Conservation (phyloP, 495 filamentous ascomycete species). For the Lepidopterella palustris region DNA sequence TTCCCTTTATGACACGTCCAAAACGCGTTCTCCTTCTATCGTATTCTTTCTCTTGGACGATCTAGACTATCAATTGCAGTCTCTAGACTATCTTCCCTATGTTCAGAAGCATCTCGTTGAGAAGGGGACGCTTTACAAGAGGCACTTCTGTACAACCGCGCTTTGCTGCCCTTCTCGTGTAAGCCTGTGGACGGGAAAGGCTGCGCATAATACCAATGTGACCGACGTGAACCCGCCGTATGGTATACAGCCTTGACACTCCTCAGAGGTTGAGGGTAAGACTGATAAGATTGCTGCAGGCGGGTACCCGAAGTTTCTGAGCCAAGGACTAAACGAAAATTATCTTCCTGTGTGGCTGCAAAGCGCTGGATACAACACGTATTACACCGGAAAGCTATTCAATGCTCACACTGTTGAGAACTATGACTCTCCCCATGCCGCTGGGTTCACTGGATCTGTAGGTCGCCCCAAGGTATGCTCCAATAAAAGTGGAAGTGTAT, state of each 20-base stretch:
- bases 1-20: no score
- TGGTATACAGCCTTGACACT: conserved; percentile 11
- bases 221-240: conserved; percentile 57
- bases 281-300: conserved; percentile 31
- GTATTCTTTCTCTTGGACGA: conserved; percentile 36
- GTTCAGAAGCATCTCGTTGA: conserved; percentile 31
- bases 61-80: conserved; percentile 33
- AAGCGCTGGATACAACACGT: conserved; percentile 62
- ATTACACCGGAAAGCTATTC: conserved; percentile 68
- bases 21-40: no score
- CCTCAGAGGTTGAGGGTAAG: not conserved
- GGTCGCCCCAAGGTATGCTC: not conserved
- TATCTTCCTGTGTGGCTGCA: conserved; percentile 68
- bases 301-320: conserved; percentile 64
- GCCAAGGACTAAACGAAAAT: conserved; percentile 57
- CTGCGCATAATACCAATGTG: conserved; percentile 70
- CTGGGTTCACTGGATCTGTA: conserved; percentile 49
- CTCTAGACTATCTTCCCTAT: conserved; percentile 30
- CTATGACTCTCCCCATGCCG: conserved; percentile 43
- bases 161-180: conserved; percentile 37
- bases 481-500: no score
- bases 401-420: conserved; percentile 43
- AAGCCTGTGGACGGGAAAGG: conserved; percentile 50
- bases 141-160: conserved; percentile 32
- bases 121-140: conserved; percentile 25